Percentiles rank a stretch among this genome's conserved stretches.
Evolutionary conservation across 306 rosid species (phyloP).

Genomic region (Luffa acutangula): DNA sequence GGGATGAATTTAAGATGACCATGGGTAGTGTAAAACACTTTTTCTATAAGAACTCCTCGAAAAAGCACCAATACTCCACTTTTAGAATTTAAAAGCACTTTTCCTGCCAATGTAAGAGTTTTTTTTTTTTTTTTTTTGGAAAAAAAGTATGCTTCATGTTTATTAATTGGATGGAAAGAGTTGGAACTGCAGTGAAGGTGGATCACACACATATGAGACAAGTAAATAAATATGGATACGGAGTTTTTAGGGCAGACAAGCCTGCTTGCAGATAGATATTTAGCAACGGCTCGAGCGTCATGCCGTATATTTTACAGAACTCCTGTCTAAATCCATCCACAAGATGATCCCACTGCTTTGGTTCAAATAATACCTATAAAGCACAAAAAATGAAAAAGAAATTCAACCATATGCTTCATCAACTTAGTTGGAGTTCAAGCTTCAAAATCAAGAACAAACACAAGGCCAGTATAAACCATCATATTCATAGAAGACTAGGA

Average conservation of each 20-base stretch:
- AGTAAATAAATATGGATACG: slow-evolving; percentile 51
- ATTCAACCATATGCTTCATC: slow-evolving; percentile 3
- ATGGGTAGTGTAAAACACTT: neutral
- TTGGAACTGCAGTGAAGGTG: neutral
- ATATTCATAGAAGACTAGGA: neutral
- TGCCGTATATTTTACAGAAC: slow-evolving; percentile 95
- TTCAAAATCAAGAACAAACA: neutral
- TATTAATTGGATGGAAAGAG: neutral
- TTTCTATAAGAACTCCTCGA: neutral
- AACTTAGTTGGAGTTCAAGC: slow-evolving; percentile 14
- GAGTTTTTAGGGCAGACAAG: slow-evolving; percentile 86
- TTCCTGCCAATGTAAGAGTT: neutral
- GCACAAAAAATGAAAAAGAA: slow-evolving; percentile 5
- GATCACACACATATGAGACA: neutral
- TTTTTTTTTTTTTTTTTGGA: neutral
- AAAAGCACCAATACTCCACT: neutral
- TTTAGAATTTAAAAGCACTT: neutral
- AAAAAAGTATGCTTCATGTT: neutral
- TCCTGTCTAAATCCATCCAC: slow-evolving; percentile 87
- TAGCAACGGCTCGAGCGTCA: slow-evolving; percentile 88
- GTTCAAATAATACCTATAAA: slow-evolving; percentile 80
- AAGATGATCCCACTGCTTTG: slow-evolving; percentile 83
- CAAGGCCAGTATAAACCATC: neutral
- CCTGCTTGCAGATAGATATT: slow-evolving; percentile 95
- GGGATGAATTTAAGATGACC: neutral